A percentile compares a stretch with the other conserved stretches of the same genome.
phyloP scores from a whole-genome alignment of 2,329 filamentous ascomycete genomes.

The Aspergillus arachidicola region DNA sequence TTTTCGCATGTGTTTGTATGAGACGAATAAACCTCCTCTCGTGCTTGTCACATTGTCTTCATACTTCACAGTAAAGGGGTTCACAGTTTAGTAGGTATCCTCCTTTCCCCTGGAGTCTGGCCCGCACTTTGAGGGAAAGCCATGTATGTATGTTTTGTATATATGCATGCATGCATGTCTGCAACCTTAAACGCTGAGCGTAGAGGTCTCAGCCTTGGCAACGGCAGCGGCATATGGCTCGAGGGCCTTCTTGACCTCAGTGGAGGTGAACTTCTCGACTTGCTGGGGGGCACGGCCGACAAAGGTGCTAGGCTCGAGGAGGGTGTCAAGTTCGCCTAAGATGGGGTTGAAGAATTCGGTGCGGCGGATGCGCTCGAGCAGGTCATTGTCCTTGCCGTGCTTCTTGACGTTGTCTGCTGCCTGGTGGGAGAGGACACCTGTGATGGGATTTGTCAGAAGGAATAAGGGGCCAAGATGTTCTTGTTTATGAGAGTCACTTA shows the following conservation, averaged over 20 bases:
- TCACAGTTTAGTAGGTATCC: too few species aligned
- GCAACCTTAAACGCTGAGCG: constrained; percentile 41
- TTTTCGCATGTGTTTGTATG: background rate
- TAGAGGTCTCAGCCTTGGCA: constrained; percentile 39
- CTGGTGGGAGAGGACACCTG: constrained; percentile 71
- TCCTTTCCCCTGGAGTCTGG: background rate
- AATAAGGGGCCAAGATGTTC: background rate
- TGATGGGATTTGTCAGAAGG: constrained; percentile 18
- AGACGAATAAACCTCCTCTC: background rate
- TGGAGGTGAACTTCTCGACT: constrained; percentile 56
- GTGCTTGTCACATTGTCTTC: background rate
- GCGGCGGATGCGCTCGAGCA: constrained; percentile 74
- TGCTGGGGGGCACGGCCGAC: constrained; percentile 59
- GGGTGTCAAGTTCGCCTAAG: constrained; percentile 66
- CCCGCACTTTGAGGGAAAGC: constrained; percentile 1
- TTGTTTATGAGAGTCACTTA: constrained; percentile 20
- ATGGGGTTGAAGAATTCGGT: constrained; percentile 75
- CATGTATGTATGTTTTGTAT: background rate
- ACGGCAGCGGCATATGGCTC: constrained; percentile 48
- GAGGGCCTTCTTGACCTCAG: constrained; percentile 52
- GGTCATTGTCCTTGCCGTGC: constrained; percentile 75
- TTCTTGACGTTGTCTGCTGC: constrained; percentile 71
- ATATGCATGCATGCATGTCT: background rate
- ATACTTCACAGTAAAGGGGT: background rate
- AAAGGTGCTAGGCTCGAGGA: constrained; percentile 66